Evolutionary conservation across 1,139 yeast species (phyloP), one percentile per base, ranked within the genome.

Genomic region (Diutina rugosa): DNA sequence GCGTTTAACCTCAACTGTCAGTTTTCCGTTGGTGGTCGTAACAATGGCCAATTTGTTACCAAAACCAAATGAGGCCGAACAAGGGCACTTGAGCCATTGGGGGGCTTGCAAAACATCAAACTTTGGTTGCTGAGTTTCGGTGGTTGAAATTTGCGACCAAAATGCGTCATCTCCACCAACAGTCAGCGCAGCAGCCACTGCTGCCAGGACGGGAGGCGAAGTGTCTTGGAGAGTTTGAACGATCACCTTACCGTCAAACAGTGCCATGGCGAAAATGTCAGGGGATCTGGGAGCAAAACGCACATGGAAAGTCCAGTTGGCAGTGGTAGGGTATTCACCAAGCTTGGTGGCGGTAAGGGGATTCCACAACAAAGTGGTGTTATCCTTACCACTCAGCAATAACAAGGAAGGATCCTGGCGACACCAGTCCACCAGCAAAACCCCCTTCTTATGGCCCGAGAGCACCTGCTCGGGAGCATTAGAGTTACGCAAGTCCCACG

Each of bases 401-500:
- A 95, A 74, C 63, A 93, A 76, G 57, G 78, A 77, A 55, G 89
- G 82, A 68, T 95, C 99, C 61, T 85, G 86, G 57, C 76, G 71
- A 70, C 97, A 90, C 99, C 99, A 95, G 67, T 93, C 97, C 59
- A 93, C 72, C 3, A 96, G 88, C 58, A 93, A 72, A 16, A 93
- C 85, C 44, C 99, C 99, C 70, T 87, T 87, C 56, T 83, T 80
- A 68, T 93, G 98, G 57, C 97, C 97, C 56, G 74, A 72, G 65
- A 93, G 71, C 35, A 87, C 75, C 60, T 74, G 73, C 67, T 89
- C 91, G 7, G 99, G 99, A 28, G 88, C 91, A 66, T 87, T 87
- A 29, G 97, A 82, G 68, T 93, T 93, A 70, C 97, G 82, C 66
- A 95, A 79, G 73, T 93, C 98, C 99, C 99, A 95, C 16, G 93